Evolutionary conservation across 371 early-diverging fungal species (phyloP), one percentile per base, ranked within the genome.

Genomic region (Blakeslea trispora): DNA sequence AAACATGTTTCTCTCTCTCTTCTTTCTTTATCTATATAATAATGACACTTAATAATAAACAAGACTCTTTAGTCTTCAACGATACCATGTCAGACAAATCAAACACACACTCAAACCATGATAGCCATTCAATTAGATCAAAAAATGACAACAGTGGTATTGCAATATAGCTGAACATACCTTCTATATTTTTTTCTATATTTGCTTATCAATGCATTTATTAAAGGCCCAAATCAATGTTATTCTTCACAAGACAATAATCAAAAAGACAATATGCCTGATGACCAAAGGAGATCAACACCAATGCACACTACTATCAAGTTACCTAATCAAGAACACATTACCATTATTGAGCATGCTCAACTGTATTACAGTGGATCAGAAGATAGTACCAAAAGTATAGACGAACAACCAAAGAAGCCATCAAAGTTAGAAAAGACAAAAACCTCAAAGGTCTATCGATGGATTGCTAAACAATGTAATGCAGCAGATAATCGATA

Each of bases 301-400:
- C 8, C 41, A 50, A 8, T 40, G 0, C 41, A 50, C 3, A 45
- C 23, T 14, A n/a, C 21, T 9, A 18, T 22, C 6, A 59, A 59
- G 35, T 42, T 53, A 24, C 60, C 60, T 22, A 48, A 42, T 7
- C 60, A 63, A 39, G 63, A 63, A 49, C 53, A 57, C 6, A 57
- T 63, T 11, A 63, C 58, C 0, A 63, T 60, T 21, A 53, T 63
- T 11, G 63, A 57, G 34, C 52, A 63, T 37, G 22, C 49, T 9
- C 53, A 48, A 34, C 47, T 53, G 22, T 47, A 21, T 34, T 17
- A 48, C 18, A 42, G 42, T 17, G 42, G 17, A 19, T 9, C 18
- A 15, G 31, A 19, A 37, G 39, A 3, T 17, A 18, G 2, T 34
- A 53, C 23, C 22, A 39, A n/a, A 13, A 46, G 17, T 19, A 43